Conservation (phyloP, 345 rosid genomes). For the Toxicodendron radicans region DNA sequence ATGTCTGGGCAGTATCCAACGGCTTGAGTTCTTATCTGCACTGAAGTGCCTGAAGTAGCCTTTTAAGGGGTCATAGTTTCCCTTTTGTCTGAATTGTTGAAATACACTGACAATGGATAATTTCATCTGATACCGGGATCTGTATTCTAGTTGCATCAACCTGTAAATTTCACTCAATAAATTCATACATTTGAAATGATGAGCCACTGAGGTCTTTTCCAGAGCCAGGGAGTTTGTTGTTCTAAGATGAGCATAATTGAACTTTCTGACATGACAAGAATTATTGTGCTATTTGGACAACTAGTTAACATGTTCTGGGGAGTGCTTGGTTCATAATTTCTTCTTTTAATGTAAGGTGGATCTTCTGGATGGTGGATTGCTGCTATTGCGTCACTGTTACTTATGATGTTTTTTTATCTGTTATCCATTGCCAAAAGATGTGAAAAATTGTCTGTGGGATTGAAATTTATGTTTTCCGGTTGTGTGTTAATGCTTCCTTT, state of each 20-base stretch:
- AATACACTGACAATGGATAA: not conserved
- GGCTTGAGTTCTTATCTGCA: too few relatives aligned
- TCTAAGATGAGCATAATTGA: not conserved
- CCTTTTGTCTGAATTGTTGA: not conserved
- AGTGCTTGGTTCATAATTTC: not conserved
- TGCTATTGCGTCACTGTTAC: not conserved
- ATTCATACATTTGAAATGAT: not conserved
- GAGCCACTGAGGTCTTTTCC: not conserved
- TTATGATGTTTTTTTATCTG: not conserved
- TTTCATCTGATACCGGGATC: not conserved
- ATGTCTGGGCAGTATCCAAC: not conserved
- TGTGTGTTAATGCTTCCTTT: not conserved
- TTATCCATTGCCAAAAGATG: not conserved
- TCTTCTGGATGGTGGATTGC: not conserved
- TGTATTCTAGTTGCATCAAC: not conserved
- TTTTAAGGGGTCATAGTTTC: not conserved
- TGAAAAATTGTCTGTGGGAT: not conserved
- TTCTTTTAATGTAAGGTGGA: not conserved
- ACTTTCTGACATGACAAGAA: not conserved
- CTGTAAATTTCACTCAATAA: not conserved
- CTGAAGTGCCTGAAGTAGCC: not conserved
- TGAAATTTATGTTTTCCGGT: not conserved
- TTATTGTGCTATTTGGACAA: not conserved
- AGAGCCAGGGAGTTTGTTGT: not conserved
- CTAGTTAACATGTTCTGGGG: not conserved